Conservation (phyloP, 2,329 filamentous ascomycete species). For the Thelonectria blattea region DNA sequence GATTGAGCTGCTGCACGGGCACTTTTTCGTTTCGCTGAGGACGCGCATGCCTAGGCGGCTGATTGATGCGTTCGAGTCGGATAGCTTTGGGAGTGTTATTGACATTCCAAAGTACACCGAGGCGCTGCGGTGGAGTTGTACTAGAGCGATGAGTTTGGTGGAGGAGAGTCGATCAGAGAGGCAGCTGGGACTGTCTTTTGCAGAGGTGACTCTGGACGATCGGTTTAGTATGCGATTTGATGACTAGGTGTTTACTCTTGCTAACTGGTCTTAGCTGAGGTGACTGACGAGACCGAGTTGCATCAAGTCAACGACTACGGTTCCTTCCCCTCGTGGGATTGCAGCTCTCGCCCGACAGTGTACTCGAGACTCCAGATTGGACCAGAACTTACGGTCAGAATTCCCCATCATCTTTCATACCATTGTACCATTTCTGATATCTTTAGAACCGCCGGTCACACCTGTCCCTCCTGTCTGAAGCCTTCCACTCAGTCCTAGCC, state of each 20-base stretch:
- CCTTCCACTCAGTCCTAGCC: slow-evolving; percentile 56
- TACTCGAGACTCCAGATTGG: slow-evolving; percentile 56
- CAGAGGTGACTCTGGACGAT: slow-evolving; percentile 50
- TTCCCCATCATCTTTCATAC: no score
- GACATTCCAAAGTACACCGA: slow-evolving; percentile 53
- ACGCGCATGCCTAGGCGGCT: slow-evolving; percentile 51
- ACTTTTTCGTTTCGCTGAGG: slow-evolving; percentile 55
- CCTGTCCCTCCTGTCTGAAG: slow-evolving; percentile 55
- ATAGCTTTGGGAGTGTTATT: slow-evolving; percentile 58
- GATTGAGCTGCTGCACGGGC: slow-evolving; percentile 50
- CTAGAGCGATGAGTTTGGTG: slow-evolving; percentile 57
- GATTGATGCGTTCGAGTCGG: slow-evolving; percentile 55
- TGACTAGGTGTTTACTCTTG: rapidly evolving
- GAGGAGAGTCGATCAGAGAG: slow-evolving; percentile 57
- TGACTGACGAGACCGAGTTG: slow-evolving; percentile 48
- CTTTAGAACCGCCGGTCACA: slow-evolving; percentile 56
- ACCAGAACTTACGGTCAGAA: slow-evolving; percentile 56
- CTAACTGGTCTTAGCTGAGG: slow-evolving; percentile 45
- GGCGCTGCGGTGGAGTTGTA: slow-evolving; percentile 56
- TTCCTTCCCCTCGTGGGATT: slow-evolving; percentile 56
- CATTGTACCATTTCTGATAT: slow-evolving; percentile 19
- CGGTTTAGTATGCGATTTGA: slow-evolving; percentile 51
- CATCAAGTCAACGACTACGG: slow-evolving; percentile 58
- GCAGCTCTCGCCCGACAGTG: slow-evolving; percentile 45
- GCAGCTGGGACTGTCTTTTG: slow-evolving; percentile 48